Percentiles rank a stretch among this genome's conserved stretches.
Conservation (phyloP, 2,329 filamentous ascomycete genomes). For the Simplicillium sp. region DNA sequence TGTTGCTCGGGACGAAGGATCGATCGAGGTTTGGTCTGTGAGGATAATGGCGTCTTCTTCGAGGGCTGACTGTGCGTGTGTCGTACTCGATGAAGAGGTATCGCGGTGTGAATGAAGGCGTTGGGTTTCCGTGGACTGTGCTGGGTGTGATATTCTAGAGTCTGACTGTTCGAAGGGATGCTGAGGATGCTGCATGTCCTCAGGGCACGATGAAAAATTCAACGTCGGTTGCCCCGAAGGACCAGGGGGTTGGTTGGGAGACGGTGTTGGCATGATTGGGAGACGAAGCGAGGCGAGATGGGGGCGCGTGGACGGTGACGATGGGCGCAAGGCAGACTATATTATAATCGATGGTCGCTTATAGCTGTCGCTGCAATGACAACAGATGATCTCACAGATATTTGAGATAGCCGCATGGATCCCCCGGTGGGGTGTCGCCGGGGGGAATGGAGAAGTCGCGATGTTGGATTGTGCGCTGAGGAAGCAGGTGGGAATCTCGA, state of each 20-base stretch:
- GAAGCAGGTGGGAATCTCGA: too few relatives aligned
- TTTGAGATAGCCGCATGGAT: too few relatives aligned
- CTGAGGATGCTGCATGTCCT: slow-evolving; percentile 23
- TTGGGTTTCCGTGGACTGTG: background rate
- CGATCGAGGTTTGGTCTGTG: slow-evolving; percentile 15
- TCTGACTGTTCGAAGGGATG: slow-evolving; percentile 14
- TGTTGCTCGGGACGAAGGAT: slow-evolving; percentile 25
- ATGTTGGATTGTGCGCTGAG: too few relatives aligned
- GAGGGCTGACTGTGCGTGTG: slow-evolving; percentile 11
- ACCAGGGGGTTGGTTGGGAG: slow-evolving; percentile 28
- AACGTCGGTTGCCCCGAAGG: slow-evolving; percentile 25
- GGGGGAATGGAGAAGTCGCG: too few relatives aligned
- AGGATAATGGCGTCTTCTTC: slow-evolving; percentile 15
- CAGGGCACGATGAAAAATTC: slow-evolving; percentile 32
- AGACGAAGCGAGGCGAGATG: background rate
- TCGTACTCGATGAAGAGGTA: background rate
- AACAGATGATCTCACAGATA: background rate
- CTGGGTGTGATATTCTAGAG: background rate
- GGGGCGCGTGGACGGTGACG: background rate
- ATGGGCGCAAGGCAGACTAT: background rate
- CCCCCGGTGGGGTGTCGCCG: too few relatives aligned
- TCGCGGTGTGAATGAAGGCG: too few relatives aligned
- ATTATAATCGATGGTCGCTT: background rate
- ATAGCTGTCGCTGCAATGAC: background rate
- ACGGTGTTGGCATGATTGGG: slow-evolving; percentile 35